These are phyloP conservation scores for Claviceps sp. DNA, from an alignment of 2,329 filamentous ascomycete species.

Conservation along the genomic window DNA sequence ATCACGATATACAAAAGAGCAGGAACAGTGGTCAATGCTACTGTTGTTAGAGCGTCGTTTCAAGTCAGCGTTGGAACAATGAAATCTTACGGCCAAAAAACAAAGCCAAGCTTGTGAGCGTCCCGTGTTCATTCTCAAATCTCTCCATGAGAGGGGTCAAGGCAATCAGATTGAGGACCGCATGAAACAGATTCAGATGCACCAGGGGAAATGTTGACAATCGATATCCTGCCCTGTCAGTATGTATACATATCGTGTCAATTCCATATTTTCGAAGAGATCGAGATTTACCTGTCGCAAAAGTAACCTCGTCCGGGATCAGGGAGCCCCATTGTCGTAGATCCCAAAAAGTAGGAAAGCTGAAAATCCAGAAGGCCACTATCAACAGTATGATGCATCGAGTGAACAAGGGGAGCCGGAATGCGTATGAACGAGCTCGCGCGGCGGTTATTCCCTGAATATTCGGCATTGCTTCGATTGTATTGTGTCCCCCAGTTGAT, in stretches of 20 bases:
- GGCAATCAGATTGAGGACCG: constrained; percentile 64
- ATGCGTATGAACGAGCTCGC: constrained; percentile 66
- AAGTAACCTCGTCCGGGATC: constrained; percentile 60
- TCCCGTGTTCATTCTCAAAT: constrained; percentile 88
- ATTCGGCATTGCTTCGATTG: constrained; percentile 6
- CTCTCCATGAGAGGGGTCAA: constrained; percentile 81
- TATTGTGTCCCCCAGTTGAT: background rate
- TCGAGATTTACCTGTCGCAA: constrained; percentile 50
- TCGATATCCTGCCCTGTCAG: constrained; percentile 56
- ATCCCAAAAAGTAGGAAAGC: constrained; percentile 57
- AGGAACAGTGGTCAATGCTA: constrained; percentile 68
- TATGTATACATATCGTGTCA: background rate
- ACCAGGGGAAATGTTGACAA: constrained; percentile 86
- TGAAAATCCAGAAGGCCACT: constrained; percentile 46
- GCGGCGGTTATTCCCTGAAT: constrained; percentile 47
- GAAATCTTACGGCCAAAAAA: constrained; percentile 77
- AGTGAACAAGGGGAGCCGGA: constrained; percentile 80
- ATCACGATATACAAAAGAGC: constrained; percentile 68
- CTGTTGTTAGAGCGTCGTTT: constrained; percentile 1
- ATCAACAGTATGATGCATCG: constrained; percentile 55
- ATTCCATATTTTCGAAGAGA: background rate
- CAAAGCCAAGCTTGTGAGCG: constrained; percentile 70
- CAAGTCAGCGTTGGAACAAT: background rate
- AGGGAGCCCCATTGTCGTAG: constrained; percentile 66
- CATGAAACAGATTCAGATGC: constrained; percentile 70